Evolutionary conservation across 768 basidiomycete species (phyloP).

Genomic region (Amanita thiersii): DNA sequence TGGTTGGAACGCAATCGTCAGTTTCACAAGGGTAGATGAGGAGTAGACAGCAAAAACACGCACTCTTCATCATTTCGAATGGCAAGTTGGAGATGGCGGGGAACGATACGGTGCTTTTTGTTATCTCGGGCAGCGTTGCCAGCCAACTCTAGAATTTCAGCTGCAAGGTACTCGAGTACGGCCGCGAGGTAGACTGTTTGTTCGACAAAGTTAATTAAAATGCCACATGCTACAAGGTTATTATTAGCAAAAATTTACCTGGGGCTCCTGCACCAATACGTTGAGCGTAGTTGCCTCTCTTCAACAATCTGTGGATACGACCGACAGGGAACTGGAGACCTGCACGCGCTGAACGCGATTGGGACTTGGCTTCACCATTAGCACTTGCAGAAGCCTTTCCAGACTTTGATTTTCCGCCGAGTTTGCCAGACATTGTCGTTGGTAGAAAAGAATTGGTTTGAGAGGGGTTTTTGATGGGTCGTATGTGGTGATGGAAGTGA

Average conservation of each 20-base stretch:
- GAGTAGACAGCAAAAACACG: constrained; percentile 10
- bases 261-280: constrained; percentile 74
- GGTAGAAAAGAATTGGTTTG: constrained; percentile 10
- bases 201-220: not conserved
- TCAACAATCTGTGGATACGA: constrained; percentile 71
- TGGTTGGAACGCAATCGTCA: constrained; percentile 13
- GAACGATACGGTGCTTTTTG: constrained; percentile 80
- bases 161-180: constrained; percentile 75
- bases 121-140: constrained; percentile 65
- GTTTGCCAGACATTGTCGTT: constrained; percentile 29
- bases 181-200: constrained; percentile 77
- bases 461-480: constrained; percentile 8
- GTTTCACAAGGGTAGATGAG: not conserved
- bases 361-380: constrained; percentile 30
- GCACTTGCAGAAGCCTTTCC: constrained; percentile 35
- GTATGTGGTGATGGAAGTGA: constrained; percentile 15
- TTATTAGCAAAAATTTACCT: constrained; percentile 22
- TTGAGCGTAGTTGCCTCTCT: constrained; percentile 68
- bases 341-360: constrained; percentile 54
- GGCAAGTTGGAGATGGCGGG: constrained; percentile 74
- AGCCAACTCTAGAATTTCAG: constrained; percentile 77
- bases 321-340: constrained; percentile 72
- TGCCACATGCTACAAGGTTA: constrained; percentile 5
- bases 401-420: constrained; percentile 38
- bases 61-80: constrained; percentile 76